Evolutionary conservation across 192 early-diverging fungal species (phyloP).

Genomic region (Phycomyces blakesleeanus): DNA sequence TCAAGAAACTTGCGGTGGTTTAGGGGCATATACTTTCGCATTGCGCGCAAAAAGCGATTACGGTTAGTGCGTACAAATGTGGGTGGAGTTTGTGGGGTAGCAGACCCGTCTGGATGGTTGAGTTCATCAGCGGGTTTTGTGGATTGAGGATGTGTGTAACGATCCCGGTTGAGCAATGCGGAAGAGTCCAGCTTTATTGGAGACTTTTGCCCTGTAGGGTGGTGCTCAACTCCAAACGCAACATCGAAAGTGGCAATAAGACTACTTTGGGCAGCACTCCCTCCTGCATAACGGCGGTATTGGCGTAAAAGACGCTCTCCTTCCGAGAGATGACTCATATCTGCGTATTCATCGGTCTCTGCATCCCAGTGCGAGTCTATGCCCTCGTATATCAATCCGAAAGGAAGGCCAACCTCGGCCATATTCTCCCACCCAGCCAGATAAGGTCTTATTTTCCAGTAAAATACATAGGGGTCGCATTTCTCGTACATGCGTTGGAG

Average conservation of each 20-base stretch:
- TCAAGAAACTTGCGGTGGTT: constrained; percentile 84
- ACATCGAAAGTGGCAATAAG: constrained; percentile 89
- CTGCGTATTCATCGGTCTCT: constrained; percentile 42
- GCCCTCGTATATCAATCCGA: constrained; percentile 91
- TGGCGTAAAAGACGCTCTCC: constrained; percentile 48
- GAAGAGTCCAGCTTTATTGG: constrained; percentile 7
- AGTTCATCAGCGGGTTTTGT: constrained; percentile 24
- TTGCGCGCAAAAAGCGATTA: constrained; percentile 78
- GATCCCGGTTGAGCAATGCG: constrained; percentile 18
- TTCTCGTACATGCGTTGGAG: constrained; percentile 85
- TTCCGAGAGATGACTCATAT: constrained; percentile 47
- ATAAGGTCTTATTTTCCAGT: constrained; percentile 88
- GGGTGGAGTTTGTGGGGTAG: constrained; percentile 11
- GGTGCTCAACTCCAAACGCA: constrained; percentile 82
- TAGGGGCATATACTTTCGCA: constrained; percentile 92
- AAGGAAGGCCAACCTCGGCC: constrained; percentile 77
- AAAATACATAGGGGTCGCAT: constrained; percentile 94
- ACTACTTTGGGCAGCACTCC: constrained; percentile 92
- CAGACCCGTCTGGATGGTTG: constrained; percentile 25
- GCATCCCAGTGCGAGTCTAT: constrained; percentile 54
- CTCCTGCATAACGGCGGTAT: constrained; percentile 82
- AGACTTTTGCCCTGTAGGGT: constrained; percentile 58
- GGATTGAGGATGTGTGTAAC: constrained; percentile 32
- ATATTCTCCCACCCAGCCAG: constrained; percentile 91
- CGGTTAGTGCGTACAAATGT: constrained; percentile 30